A percentile compares a stretch with the other conserved stretches of the same genome.
These are phyloP conservation scores for Apocynum venetum DNA, from an alignment of 257 asterid genomes.

Conservation along the genomic window DNA sequence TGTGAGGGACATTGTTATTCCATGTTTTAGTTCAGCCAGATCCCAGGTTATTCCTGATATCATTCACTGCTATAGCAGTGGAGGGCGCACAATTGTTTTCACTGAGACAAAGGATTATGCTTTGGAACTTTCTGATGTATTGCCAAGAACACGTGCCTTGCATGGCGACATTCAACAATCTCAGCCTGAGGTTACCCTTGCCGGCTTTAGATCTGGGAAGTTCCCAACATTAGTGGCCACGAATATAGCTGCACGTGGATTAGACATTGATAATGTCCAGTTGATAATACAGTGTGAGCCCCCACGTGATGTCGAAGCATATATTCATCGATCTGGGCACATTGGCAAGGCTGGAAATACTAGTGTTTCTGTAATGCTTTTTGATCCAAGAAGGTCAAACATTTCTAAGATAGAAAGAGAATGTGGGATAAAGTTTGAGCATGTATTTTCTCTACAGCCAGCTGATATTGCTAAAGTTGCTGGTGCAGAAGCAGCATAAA, in stretches of 20 bases:
- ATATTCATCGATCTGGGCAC: constrained; percentile 98
- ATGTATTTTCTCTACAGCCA: constrained; percentile 91
- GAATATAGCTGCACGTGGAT: constrained; percentile 95
- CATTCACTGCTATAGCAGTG: constrained; percentile 91
- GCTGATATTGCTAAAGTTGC: constrained; percentile 88
- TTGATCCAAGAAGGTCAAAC: constrained; percentile 84
- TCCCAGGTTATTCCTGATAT: constrained; percentile 91
- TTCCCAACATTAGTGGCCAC: constrained; percentile 87
- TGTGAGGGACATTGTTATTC: constrained; percentile 86
- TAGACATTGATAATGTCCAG: constrained; percentile 95
- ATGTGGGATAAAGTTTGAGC: constrained; percentile 93
- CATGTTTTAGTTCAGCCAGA: constrained; percentile 83
- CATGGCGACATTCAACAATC: constrained; percentile 98
- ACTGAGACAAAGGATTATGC: constrained; percentile 88
- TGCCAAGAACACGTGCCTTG: constrained; percentile 95
- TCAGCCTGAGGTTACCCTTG: constrained; percentile 90
- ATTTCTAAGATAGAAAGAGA: constrained; percentile 85
- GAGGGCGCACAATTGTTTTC: constrained; percentile 91
- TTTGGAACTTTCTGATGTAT: constrained; percentile 81
- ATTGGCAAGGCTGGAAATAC: constrained; percentile 96
- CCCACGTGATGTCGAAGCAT: constrained; percentile 96
- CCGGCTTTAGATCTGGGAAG: constrained; percentile 88
- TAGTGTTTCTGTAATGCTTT: constrained; percentile 95
- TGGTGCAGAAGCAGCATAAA: constrained; percentile 80
- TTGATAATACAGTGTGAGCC: constrained; percentile 99